phyloP scores from a whole-genome alignment of 2,329 filamentous ascomycete species.

The Fusarium mundagurra region DNA sequence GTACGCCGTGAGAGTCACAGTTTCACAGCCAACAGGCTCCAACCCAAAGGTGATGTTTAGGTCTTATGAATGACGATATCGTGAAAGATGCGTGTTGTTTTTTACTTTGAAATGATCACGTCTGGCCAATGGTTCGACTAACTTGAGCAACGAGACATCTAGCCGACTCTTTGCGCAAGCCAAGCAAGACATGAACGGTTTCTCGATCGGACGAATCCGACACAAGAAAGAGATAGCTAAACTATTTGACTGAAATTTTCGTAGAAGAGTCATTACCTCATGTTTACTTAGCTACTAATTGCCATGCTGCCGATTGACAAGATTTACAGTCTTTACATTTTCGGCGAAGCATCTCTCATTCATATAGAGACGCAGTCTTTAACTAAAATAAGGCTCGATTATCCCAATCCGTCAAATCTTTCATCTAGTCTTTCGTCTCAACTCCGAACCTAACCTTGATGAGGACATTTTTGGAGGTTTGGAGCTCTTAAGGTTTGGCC shows the following conservation, averaged over 20 bases:
- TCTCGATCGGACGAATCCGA: rapidly evolving
- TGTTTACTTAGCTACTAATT: neutral
- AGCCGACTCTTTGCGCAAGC: rapidly evolving
- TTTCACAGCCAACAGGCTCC: neutral
- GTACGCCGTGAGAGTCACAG: constrained; percentile 1
- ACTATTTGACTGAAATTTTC: too few species aligned
- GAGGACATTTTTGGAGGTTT: neutral
- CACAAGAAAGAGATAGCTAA: too few species aligned
- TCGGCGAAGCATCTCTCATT: neutral
- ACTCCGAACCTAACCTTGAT: too few species aligned
- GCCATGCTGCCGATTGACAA: rapidly evolving
- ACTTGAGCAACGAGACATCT: neutral
- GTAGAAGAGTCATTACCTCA: too few species aligned
- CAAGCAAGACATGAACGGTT: neutral
- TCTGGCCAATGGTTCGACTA: rapidly evolving
- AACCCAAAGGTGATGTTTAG: constrained; percentile 1
- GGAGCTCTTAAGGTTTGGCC: neutral
- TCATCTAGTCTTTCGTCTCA: rapidly evolving
- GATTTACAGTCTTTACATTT: neutral
- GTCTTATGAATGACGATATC: rapidly evolving
- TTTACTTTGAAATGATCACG: neutral
- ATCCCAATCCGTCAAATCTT: rapidly evolving
- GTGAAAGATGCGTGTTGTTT: neutral
- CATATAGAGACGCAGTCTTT: neutral
- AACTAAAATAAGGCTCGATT: rapidly evolving